Conservation (phyloP, 2,329 filamentous ascomycete species). For the Lanzia echinophila region DNA sequence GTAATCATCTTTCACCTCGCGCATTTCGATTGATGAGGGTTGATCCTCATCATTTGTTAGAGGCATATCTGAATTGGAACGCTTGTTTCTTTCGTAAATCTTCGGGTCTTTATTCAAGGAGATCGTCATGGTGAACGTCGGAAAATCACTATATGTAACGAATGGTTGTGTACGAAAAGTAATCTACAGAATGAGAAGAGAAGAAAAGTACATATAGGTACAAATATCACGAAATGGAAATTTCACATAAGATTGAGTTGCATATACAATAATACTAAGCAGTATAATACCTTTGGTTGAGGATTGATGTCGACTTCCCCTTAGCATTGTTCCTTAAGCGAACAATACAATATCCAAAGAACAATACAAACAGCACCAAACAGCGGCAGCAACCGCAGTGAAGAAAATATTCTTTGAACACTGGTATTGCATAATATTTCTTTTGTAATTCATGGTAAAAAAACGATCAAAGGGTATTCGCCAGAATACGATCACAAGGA, state of each 20-base stretch:
- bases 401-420: background rate
- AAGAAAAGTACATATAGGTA: background rate
- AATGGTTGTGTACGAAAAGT: background rate
- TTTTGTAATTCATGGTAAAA: no score
- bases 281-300: background rate
- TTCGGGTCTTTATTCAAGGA: background rate
- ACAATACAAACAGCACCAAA: background rate
- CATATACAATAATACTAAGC: background rate
- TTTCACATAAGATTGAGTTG: no score
- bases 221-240: background rate
- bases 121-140: background rate
- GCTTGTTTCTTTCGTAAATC: background rate
- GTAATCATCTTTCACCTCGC: background rate
- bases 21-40: slow-evolving; percentile 5
- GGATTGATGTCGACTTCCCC: background rate
- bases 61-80: background rate
- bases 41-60: background rate
- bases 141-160: background rate
- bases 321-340: slow-evolving; percentile 20
- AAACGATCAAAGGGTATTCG: no score
- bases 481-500: no score
- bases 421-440: no score
- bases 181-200: background rate
- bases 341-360: slow-evolving; percentile 1
- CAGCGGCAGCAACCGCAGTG: background rate